Evolutionary conservation across 371 early-diverging fungal genomes (phyloP), one percentile per base, ranked within the genome.

Genomic region (Blastocladiella emersonii): DNA sequence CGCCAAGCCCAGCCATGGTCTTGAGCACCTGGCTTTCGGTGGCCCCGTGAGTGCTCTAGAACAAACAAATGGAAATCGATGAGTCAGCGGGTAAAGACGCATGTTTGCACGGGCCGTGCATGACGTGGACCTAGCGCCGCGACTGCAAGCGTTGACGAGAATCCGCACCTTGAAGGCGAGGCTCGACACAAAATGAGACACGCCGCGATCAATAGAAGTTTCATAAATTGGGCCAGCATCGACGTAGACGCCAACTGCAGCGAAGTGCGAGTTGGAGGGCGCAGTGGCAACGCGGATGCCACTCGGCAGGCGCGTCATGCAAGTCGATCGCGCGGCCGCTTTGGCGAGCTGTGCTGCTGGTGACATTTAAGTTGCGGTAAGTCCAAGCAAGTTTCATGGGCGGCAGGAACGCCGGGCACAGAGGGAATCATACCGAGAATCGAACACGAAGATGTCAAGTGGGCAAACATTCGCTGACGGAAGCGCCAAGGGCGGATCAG

Each of bases 151-250:
- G n/a, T n/a, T n/a, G n/a, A n/a, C n/a, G n/a, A n/a, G n/a, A n/a
- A n/a, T n/a, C n/a, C n/a, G n/a, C 35, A 87, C 89, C 80, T 95
- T 93, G 79, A 95, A 95, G 3, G 95, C 87, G 66, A 93, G 73
- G 45, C 92, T 85, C 72, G 95, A 95, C 60, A 93, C 72, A 66
- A 94, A 72, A 75, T 95, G 92, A 17, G 83, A 80, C 13, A 80
- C 82, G 30, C 95, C 98, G 0, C 81, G 70, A 4, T 84, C 85
- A n/a, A 65, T 59, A 1, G 71, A 72, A 34, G 85, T 82, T 71
- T 97, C 95, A 68, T 88, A 89, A 51, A 91, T 76, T 61, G 91
- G 88, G 34, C 95, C 94, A 8, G 90, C 88, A 67, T 94, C 89
- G 13, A 95, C 84, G 68, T 88, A 92, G 19, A 92, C 87, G 44